These are phyloP conservation scores for Penicillium canariense DNA, from an alignment of 495 filamentous ascomycete genomes.

Conservation along the genomic window DNA sequence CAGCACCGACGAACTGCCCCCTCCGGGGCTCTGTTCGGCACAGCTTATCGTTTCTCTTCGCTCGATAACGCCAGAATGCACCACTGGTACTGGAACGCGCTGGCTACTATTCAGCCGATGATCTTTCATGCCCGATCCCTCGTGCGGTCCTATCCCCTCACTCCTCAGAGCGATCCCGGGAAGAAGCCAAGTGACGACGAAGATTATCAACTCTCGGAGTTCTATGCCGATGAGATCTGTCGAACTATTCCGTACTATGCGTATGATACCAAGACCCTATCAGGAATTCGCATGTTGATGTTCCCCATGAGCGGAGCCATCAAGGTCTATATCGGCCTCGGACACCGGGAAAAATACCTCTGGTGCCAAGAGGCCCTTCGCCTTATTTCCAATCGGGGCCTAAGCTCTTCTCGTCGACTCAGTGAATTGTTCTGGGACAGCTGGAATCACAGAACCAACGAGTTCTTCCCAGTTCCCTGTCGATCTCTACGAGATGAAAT, in stretches of 20 bases:
- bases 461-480: neutral
- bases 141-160: neutral
- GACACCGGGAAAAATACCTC: neutral
- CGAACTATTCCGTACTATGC: constrained; percentile 10
- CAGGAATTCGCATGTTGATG: constrained; percentile 1
- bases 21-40: constrained; percentile 6
- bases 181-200: neutral
- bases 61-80: constrained; percentile 12
- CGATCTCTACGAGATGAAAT: constrained; percentile 3
- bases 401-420: neutral
- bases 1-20: neutral
- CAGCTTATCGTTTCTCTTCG: constrained; percentile 3
- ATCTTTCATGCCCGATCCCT: constrained; percentile 2
- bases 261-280: constrained; percentile 1
- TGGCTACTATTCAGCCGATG: constrained; percentile 8
- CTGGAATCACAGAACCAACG: neutral
- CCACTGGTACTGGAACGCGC: constrained; percentile 2
- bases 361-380: neutral
- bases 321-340: constrained; percentile 12
- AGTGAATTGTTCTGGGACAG: neutral
- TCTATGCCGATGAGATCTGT: constrained; percentile 10
- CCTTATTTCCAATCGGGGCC: neutral
- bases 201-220: constrained; percentile 6
- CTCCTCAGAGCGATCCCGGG: neutral
- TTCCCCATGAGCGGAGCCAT: constrained; percentile 5